Base-by-base conservation (phyloP, 495 filamentous ascomycete species). In the Neurospora pannonica region DNA sequence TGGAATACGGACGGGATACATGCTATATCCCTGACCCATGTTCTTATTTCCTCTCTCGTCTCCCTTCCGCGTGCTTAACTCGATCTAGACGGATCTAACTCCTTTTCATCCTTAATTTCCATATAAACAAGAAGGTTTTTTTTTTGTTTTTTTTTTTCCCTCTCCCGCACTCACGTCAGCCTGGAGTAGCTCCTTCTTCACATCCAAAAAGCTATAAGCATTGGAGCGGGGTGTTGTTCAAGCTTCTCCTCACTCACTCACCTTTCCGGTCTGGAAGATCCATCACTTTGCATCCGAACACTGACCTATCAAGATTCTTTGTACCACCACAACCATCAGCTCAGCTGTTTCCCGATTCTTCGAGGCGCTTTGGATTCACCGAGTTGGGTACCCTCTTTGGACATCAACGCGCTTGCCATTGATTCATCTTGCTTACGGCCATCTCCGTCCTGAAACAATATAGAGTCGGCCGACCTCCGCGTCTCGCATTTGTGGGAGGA, bases 11-110 rank as follows among this genome's bases (percentile, higher is more conserved):
- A 48, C 43, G n/a, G 43, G 7, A 46, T 48, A 48, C 43, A 48
- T 48, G n/a, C n/a, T 34, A 67, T 67, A 67, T 67, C 54, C 54
- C 28, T 67, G 54, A 67, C 54, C 54, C 54, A 67, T 67, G 54
- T 42, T 74, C 67, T 75, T 62, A 71, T 70, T 75, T 75, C 70
- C 74, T 76, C 70, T 43, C 73, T 70, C 74, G 67, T 69, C 73
- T 62, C 73, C 74, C 71, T 76, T 75, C 48, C 70, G 46, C 76
- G 74, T 76, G 70, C 70, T 37, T 46, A 34, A 73, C 28, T 70
- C 34, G 24, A 38, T 70, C 38, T 67, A 67, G 36, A 24, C 40
- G 34, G 39, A 69, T 36, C 24, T 54, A 54, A 69, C 48, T 38
- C 48, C 54, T 15, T 38, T 67, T 67, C 6, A 67, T 67, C 54